Conservation (phyloP, 352 stramenopile genomes). For the Globisporangium splendens region DNA sequence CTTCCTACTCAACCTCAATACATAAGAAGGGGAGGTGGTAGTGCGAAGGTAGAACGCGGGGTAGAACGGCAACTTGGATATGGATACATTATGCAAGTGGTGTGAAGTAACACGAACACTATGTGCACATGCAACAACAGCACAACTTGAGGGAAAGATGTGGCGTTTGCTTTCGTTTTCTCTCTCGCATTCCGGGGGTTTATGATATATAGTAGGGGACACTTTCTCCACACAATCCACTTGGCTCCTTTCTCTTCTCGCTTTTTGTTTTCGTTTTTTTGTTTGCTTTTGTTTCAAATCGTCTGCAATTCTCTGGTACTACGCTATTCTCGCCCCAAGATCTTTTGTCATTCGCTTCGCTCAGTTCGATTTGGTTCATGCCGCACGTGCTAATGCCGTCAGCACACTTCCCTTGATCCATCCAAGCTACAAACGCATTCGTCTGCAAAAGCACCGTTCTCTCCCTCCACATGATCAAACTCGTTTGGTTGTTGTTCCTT, state of each 20-base stretch:
- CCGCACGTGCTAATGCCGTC: no score
- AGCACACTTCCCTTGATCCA: not conserved
- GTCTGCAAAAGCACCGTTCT: not conserved
- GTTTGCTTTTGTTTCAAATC: not conserved
- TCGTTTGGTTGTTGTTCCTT: not conserved
- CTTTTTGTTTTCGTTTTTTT: not conserved
- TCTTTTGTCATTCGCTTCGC: no score
- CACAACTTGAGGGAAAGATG: no score
- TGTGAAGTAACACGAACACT: no score
- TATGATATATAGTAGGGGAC: no score
- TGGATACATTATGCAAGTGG: no score
- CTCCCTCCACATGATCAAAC: not conserved
- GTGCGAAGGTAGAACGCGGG: not conserved
- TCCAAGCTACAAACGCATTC: no score
- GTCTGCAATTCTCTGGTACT: not conserved
- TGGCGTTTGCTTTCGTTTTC: no score
- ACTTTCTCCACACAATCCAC: no score
- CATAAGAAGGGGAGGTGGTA: slow-evolving; percentile 30
- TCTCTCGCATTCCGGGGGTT: no score
- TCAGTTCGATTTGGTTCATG: not conserved
- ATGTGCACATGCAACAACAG: no score
- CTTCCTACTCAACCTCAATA: slow-evolving; percentile 91
- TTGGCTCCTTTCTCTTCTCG: not conserved
- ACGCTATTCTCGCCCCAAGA: slow-evolving; percentile 1
- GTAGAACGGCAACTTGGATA: not conserved